Base-by-base conservation (phyloP, 2,329 filamentous ascomycete species). In the Coniochaeta sp. region DNA sequence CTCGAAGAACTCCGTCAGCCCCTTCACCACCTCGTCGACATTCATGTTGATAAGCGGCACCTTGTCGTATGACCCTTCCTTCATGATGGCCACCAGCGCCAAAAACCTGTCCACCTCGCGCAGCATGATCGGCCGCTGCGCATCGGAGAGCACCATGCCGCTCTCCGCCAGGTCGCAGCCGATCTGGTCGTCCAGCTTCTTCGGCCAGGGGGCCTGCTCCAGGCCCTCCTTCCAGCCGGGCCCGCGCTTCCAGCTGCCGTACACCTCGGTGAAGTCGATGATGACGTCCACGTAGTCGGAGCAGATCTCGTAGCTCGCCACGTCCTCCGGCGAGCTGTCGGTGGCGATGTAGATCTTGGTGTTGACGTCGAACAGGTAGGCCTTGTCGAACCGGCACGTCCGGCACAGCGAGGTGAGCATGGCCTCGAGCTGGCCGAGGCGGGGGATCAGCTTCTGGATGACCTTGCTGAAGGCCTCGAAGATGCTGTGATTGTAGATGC, bases 261-360 rank as follows among this genome's bases (percentile, higher is more conserved):
- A 99, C 33, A 99, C 86, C 65, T 97, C 92, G 26, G 90, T 94
- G 51, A 97, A 87, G 66, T 99, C 94, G 53, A 97, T 92, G 56
- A 99, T 95, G 55, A 97, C 91, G 67, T 99, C 94, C 60, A 99
- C 96, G 66, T 96, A 97, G 66, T 99, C 94, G 48, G 90, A 95
- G 72, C 94, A 99, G 64, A 97, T 95, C 72, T 97, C 94, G 68
- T 99, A 99, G 66, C 89, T 92, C 38, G 89, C 87, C 78, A 96
- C 94, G 64, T 97, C 92, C 28, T 92, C 89, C 0, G 92, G 92
- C 33, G 89, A 87, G 27, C 87, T 94, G 67, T 99, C 94, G 5
- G 92, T 96, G 1, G 94, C 94, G 60, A 99, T 95, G 72, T 99
- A 99, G 56, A 99, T 96, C 73, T 99, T 99, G 71, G 89, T 95